Base-by-base conservation (phyloP, 2,329 filamentous ascomycete genomes). In the Paecilomyces fulvus region DNA sequence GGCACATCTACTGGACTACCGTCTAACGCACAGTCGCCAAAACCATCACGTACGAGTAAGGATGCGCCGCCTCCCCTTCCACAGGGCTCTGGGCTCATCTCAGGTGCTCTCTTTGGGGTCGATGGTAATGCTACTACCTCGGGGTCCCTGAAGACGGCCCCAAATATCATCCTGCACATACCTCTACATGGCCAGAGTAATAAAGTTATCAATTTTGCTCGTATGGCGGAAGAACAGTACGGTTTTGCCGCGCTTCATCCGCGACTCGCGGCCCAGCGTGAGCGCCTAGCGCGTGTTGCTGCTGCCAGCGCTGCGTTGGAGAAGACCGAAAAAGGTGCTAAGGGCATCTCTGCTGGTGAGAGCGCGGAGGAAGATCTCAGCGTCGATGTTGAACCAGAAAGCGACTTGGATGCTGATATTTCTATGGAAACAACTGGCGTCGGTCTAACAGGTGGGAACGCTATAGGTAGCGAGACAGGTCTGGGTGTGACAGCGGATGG, bases 241-340 rank as follows among this genome's bases (percentile, higher is more conserved):
- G 94, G 94, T 23, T 96, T 92, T 80, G 91, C 95, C 59, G 94
- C 92, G 0, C 80, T 97, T 33, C 92, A 97, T 69, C 94, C 94
- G 30, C 88, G 92, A 7, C 81, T 95, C 60, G 94, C 94, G 1
- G 92, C 92, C 30, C 90, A 94, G 61, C 86, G 89, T 61, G 90
- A 95, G 65, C 87, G 90, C 55, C 87, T 95, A 64, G 88, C 90
- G 17, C 87, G 91, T 56, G 92, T 96, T 54, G 91, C 90, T 4
- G 91, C 90, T 3, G 91, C 90, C 0, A 87, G 89, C n/a, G 90
- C 90, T 1, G 90, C 89, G 0, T 74, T 96, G 10, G 92, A 95
- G 69, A 85, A 87, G 65, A 84, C 82, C 53, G 86, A 88, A 49
- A 87, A 85, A 1, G 80, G 81, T 12, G 81, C 81, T 14, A 86